Percentiles rank a stretch among this genome's conserved stretches.
Conservation (phyloP, 768 basidiomycete species). For the Boletus eberwhitei region DNA sequence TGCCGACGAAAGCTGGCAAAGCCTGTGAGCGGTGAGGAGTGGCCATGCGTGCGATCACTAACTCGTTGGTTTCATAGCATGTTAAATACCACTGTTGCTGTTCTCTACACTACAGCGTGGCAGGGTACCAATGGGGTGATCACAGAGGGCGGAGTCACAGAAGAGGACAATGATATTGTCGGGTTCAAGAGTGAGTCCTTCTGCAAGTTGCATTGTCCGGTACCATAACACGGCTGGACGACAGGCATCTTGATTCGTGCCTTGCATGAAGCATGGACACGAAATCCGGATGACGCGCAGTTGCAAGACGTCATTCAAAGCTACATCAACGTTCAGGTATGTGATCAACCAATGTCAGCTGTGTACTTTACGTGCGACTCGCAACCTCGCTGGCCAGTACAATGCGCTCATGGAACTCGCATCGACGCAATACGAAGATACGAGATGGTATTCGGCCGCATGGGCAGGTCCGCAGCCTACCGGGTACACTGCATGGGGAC, state of each 20-base stretch:
- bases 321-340: slow-evolving; percentile 51
- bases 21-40: slow-evolving; percentile 32
- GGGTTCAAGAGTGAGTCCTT: slow-evolving; percentile 47
- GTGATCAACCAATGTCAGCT: not conserved
- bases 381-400: not conserved
- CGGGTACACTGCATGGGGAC: slow-evolving; percentile 5
- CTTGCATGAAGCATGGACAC: slow-evolving; percentile 42
- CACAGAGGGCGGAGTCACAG: slow-evolving; percentile 45
- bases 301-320: slow-evolving; percentile 44
- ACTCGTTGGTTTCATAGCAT: slow-evolving; percentile 25
- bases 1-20: slow-evolving; percentile 39
- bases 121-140: slow-evolving; percentile 49
- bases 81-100: slow-evolving; percentile 37
- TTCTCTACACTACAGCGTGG: slow-evolving; percentile 45
- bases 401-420: slow-evolving; percentile 11
- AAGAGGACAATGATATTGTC: slow-evolving; percentile 42
- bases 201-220: not conserved
- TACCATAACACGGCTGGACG: not conserved
- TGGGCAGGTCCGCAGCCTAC: slow-evolving; percentile 9
- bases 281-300: slow-evolving; percentile 36
- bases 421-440: not conserved
- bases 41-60: not conserved
- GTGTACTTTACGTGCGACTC: not conserved
- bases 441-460: slow-evolving; percentile 9
- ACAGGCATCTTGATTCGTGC: slow-evolving; percentile 46